Percentiles rank a stretch among this genome's conserved stretches.
Conservation (phyloP, 805 yeast genomes). For the Lipomyces kockii region DNA sequence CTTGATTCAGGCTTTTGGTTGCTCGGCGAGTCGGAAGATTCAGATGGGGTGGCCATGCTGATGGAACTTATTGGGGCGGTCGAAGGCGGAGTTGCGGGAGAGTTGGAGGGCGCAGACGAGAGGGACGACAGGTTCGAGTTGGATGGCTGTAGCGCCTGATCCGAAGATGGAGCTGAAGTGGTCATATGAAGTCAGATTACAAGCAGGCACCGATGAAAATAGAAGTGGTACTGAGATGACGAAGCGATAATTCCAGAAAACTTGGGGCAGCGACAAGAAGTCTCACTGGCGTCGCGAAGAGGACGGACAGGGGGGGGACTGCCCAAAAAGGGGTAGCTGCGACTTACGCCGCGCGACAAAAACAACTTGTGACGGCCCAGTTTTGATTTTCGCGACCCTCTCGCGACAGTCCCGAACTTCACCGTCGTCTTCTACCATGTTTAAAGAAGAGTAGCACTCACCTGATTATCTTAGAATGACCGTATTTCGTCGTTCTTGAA, state of each 20-base stretch:
- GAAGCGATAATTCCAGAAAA: neutral
- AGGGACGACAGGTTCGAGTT: conserved; percentile 8
- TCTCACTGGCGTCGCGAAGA: neutral
- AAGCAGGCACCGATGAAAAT: neutral
- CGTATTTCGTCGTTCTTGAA: no score
- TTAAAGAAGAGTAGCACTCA: neutral
- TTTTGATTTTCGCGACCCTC: no score
- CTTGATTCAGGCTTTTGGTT: neutral
- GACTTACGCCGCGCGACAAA: neutral
- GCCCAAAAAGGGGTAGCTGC: neutral
- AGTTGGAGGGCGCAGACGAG: conserved; percentile 8
- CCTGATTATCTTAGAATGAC: neutral
- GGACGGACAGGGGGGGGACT: neutral
- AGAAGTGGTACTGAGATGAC: neutral
- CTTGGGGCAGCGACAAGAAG: neutral
- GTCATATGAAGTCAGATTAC: neutral
- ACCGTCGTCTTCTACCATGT: neutral
- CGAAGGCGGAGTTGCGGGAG: conserved; percentile 8
- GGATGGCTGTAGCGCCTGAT: conserved; percentile 5
- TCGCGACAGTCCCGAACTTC: neutral
- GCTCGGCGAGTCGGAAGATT: neutral
- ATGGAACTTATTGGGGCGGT: conserved; percentile 2
- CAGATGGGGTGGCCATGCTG: conserved; percentile 7
- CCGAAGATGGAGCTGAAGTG: neutral
- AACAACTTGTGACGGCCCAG: neutral